Conservation (phyloP, 176 grass and related monocot genomes). For the Elaeis guineensis region DNA sequence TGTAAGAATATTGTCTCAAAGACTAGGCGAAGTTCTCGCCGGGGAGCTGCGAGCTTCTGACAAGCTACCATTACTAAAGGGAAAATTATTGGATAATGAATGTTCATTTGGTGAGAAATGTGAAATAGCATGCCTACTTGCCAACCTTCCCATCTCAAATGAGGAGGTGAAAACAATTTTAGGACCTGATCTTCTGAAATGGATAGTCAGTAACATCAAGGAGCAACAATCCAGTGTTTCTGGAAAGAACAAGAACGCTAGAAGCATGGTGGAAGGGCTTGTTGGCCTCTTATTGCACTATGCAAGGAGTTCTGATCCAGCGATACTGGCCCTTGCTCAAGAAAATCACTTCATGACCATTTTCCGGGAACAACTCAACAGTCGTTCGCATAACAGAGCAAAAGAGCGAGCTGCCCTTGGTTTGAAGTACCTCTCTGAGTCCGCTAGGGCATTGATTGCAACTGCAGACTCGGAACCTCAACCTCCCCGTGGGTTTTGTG, state of each 20-base stretch:
- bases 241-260: neutral
- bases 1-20: slow-evolving; percentile 3
- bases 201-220: slow-evolving; percentile 1
- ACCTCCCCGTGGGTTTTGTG: slow-evolving; percentile 1
- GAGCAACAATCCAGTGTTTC: slow-evolving; percentile 1
- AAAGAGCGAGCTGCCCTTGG: slow-evolving; percentile 9
- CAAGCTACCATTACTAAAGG: slow-evolving; percentile 1
- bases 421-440: slow-evolving; percentile 15
- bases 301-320: slow-evolving; percentile 8
- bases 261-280: slow-evolving; percentile 7
- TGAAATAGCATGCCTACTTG: slow-evolving; percentile 12
- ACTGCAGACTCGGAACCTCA: slow-evolving; percentile 6
- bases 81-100: slow-evolving; percentile 2
- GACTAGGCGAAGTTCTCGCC: slow-evolving; percentile 1
- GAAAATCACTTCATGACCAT: slow-evolving; percentile 8
- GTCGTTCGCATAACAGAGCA: neutral
- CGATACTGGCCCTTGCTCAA: slow-evolving; percentile 4
- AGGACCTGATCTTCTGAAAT: slow-evolving; percentile 9
- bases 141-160: slow-evolving; percentile 11
- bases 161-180: slow-evolving; percentile 12
- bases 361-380: neutral
- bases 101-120: slow-evolving; percentile 7
- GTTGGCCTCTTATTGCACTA: slow-evolving; percentile 11
- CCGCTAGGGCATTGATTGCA: neutral
- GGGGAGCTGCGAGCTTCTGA: slow-evolving; percentile 5